Conservation (phyloP, 306 rosid genomes). For the Hippophae tibetana region DNA sequence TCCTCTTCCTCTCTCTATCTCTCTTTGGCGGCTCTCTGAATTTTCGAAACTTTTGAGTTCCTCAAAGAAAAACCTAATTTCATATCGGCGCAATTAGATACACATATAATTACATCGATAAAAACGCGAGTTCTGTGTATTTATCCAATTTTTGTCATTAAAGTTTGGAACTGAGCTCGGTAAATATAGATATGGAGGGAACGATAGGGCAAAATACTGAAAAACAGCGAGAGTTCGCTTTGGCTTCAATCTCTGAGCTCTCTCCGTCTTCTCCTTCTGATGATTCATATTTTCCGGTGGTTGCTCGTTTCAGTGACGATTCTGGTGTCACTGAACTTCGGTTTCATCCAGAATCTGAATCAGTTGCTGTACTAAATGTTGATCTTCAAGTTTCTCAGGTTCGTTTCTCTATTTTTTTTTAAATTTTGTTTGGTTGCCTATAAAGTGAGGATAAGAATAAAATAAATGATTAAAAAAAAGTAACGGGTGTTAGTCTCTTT, state of each 20-base stretch:
- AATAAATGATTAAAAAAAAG: neutral
- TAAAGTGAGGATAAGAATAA: neutral
- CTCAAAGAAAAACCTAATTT: conserved; percentile 61
- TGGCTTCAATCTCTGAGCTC: conserved; percentile 51
- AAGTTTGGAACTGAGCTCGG: conserved; percentile 18
- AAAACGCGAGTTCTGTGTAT: neutral
- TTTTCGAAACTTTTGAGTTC: conserved; percentile 17
- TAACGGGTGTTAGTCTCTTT: neutral
- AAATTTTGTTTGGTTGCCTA: neutral
- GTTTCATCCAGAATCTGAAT: conserved; percentile 36
- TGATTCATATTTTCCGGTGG: conserved; percentile 33
- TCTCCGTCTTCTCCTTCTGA: conserved; percentile 25
- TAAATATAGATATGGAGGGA: conserved; percentile 44
- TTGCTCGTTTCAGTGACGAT: conserved; percentile 49
- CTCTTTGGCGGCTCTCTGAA: conserved; percentile 57
- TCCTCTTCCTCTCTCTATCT: conserved; percentile 6
- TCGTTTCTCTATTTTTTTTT: conserved; percentile 4
- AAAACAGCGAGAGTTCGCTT: conserved; percentile 40
- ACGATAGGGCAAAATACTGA: conserved; percentile 25
- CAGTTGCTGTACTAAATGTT: conserved; percentile 25
- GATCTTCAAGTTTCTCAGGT: conserved; percentile 66
- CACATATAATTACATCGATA: neutral
- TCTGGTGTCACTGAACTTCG: conserved; percentile 40
- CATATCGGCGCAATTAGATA: neutral
- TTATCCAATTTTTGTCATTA: neutral